phyloP scores from a whole-genome alignment of 306 rosid genomes.

The Ceratonia siliqua region DNA sequence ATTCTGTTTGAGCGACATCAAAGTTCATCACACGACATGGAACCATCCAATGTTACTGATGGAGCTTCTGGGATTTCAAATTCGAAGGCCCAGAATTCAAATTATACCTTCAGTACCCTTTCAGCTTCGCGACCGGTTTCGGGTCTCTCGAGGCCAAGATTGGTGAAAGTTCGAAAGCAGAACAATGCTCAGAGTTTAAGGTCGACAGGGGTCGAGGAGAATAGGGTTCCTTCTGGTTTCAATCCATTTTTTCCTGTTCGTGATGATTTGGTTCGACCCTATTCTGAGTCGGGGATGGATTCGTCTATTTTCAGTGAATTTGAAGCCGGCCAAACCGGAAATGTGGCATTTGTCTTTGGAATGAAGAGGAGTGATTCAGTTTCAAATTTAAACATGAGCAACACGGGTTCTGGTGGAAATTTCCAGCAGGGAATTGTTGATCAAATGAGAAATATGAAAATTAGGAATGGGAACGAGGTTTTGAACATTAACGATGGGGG shows the following conservation, averaged over 20 bases:
- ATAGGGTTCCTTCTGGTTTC: constrained; percentile 35
- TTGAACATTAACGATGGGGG: constrained; percentile 25
- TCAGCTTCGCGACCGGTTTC: constrained; percentile 49
- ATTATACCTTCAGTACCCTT: constrained; percentile 48
- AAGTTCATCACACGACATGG: constrained; percentile 46
- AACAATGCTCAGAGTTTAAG: constrained; percentile 46
- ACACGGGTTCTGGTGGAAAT: constrained; percentile 15
- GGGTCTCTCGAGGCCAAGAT: constrained; percentile 63
- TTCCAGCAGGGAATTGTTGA: constrained; percentile 44
- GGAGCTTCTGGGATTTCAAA: constrained; percentile 49
- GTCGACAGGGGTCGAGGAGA: constrained; percentile 36
- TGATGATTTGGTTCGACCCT: constrained; percentile 26
- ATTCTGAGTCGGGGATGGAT: constrained; percentile 30
- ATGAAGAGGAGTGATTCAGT: constrained; percentile 25
- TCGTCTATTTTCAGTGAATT: constrained; percentile 21
- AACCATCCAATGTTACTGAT: constrained; percentile 47
- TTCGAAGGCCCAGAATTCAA: constrained; percentile 29
- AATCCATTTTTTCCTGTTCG: constrained; percentile 50
- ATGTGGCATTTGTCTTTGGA: constrained; percentile 45
- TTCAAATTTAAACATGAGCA: constrained; percentile 12
- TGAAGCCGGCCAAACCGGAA: constrained; percentile 35
- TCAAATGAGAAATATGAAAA: constrained; percentile 51
- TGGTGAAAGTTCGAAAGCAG: constrained; percentile 62
- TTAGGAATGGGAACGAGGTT: constrained; percentile 49
- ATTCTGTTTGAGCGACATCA: constrained; percentile 11